phyloP scores from a whole-genome alignment of 331 rosid genomes.

The Acacia concinna region DNA sequence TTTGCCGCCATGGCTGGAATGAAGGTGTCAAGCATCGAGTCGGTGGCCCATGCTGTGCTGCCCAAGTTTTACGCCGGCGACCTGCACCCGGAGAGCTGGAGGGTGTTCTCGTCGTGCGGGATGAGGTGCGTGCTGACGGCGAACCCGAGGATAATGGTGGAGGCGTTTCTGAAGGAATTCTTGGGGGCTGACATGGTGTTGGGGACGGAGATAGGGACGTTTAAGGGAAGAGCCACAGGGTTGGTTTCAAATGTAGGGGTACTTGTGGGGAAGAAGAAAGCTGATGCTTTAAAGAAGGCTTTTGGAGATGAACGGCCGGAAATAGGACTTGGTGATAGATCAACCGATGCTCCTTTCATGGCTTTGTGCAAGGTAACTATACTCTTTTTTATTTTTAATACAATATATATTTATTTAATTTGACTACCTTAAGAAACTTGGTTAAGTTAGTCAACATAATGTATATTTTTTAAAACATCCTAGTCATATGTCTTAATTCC shows the following conservation, averaged over 20 bases:
- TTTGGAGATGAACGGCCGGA: slow-evolving; percentile 60
- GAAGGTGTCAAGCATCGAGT: slow-evolving; percentile 57
- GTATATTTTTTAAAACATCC: no score
- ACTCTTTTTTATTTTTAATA: no score
- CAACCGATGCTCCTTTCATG: slow-evolving; percentile 73
- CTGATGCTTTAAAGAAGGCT: slow-evolving; percentile 50
- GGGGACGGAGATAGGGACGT: slow-evolving; percentile 57
- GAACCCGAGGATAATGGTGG: slow-evolving; percentile 79
- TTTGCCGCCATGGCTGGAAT: slow-evolving; percentile 60
- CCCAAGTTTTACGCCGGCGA: slow-evolving; percentile 71
- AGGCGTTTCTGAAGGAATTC: slow-evolving; percentile 66
- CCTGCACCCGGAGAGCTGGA: slow-evolving; percentile 70
- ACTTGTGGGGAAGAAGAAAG: slow-evolving; percentile 71
- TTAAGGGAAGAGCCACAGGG: slow-evolving; percentile 71
- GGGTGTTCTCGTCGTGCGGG: slow-evolving; percentile 71
- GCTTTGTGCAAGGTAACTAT: slow-evolving; percentile 59
- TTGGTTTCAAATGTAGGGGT: slow-evolving; percentile 52
- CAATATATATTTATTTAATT: no score
- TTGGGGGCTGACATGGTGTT: slow-evolving; percentile 66
- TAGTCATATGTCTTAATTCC: no score
- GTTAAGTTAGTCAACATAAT: no score
- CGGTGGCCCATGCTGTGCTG: slow-evolving; percentile 73
- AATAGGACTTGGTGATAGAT: slow-evolving; percentile 73
- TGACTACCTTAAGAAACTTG: no score
- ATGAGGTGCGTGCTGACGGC: slow-evolving; percentile 64